Evolutionary conservation across 2,329 filamentous ascomycete species (phyloP), one percentile per base, ranked within the genome.

Genomic region (Dothiorella sarmentorum): DNA sequence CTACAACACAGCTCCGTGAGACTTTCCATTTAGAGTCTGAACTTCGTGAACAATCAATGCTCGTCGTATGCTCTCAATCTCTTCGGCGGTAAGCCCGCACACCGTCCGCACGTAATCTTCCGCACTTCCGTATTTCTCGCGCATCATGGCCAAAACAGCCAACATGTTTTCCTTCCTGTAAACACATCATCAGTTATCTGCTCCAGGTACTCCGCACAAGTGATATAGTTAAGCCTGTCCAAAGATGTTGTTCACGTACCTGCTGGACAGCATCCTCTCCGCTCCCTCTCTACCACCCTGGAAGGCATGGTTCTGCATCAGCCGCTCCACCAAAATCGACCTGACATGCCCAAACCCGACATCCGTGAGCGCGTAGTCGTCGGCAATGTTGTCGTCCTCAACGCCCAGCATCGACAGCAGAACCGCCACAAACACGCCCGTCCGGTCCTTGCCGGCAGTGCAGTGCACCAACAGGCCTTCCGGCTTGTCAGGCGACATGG

Each of bases 371-470:
- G 80, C 76, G 69, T 91, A 92, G 69, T 92, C 89, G 9, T 80
- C 71, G 0, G 85, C 86, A 26, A 73, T 70, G 1, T 49, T n/a
- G 80, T 86, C 75, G 62, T 85, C 79, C 1, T 78, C 71, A 0
- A 89, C 84, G 3, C 85, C 85, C 7, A 84, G 84, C 26, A 90
- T 76, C 24, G 81, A 74, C 37, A 90, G 76, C 7, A 91, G 69
- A 38, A 92, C 65, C 3, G 86, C 88, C 49, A 84, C 82, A 43
- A 90, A 73, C 4, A 91, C 80, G 2, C 89, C 89, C 0, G 89
- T 91, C 42, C 89, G 80, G 69, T 92, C 89, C 72, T 92, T 92
- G 11, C 89, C 89, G 0, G 86, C 87, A 0, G 87, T 89, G 71
- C 89, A 91, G 67, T 92, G 88, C 7, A 91, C 75, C 6, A 90